Conservation (phyloP, 768 basidiomycete species). For the Kwoniella dejecticola region DNA sequence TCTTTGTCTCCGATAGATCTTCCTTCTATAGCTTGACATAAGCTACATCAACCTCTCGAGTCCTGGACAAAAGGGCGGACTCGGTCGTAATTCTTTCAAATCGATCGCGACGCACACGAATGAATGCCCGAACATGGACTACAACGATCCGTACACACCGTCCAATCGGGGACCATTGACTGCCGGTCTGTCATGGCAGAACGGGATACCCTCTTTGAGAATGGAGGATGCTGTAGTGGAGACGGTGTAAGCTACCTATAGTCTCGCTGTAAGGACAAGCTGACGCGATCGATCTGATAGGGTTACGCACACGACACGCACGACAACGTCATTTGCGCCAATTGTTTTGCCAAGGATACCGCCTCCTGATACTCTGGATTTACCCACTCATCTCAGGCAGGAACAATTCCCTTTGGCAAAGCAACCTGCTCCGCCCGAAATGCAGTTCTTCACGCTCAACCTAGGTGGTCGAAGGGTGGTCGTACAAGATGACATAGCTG, state of each 20-base stretch:
- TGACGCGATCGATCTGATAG: constrained; percentile 21
- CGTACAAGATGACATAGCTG: constrained; percentile 40
- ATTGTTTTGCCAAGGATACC: constrained; percentile 43
- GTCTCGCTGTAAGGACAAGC: neutral
- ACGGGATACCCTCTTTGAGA: constrained; percentile 34
- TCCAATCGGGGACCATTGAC: neutral
- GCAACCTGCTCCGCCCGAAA: constrained; percentile 44
- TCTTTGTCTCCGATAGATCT: neutral
- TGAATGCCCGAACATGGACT: no score
- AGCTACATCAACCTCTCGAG: no score
- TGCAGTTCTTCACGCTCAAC: constrained; percentile 41
- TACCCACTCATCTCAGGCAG: constrained; percentile 28
- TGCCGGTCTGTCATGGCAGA: constrained; percentile 26
- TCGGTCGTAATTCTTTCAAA: no score
- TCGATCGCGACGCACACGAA: no score
- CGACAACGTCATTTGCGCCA: constrained; percentile 46
- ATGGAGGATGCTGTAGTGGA: constrained; percentile 51
- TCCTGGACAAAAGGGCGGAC: no score
- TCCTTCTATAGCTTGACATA: no score
- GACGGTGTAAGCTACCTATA: constrained; percentile 40
- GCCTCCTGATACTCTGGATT: constrained; percentile 26
- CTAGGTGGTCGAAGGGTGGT: constrained; percentile 40
- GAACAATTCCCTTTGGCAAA: constrained; percentile 41
- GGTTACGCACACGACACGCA: constrained; percentile 47
- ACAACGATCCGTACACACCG: constrained; percentile 3